Evolutionary conservation across 768 basidiomycete genomes (phyloP), one percentile per base, ranked within the genome.

Genomic region (Gyrodon lividus): DNA sequence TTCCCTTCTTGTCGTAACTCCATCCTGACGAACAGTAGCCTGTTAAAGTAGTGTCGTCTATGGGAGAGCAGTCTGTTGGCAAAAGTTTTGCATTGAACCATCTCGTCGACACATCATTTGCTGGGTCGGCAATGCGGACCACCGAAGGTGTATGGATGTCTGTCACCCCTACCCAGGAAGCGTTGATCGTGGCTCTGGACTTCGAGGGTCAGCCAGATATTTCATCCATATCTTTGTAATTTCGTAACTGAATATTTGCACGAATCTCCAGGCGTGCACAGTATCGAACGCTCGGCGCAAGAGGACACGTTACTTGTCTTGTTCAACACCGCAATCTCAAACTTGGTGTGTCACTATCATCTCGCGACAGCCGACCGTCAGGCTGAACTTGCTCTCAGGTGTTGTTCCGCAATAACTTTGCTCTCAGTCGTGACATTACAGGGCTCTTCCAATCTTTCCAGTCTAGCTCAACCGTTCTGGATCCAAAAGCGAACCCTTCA

Each of bases 361-460:
- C 16, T 16, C 17, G 35, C 14, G 8, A 10, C 30, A 30, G 30
- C 12, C 8, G 12, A 12, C 7, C 3, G 30, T 4, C 8, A 12
- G n/a, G 33, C 19, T 35, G 16, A 16, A n/a, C 43, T 31, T 23
- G n/a, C 14, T 2, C 2, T 31, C 51, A 84, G 83, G 80, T 85
- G 1, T 65, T 84, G 2, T 84, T 83, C 69, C 76, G 84, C 4
- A 83, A 85, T 50, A 85, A 85, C 47, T 85, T 85, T 48, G 81
- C 83, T 0, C 65, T 84, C 2, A 78, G 80, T 39, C 72, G 82
- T 17, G 81, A 83, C 54, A 81, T 85, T 16, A 73, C 77, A 4
- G 80, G 80, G 2, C 74, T 84, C 2, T 85, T 85, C 50, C 79
- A 80, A 50, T 82, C 81, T 0, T 83, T 82, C 67, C 81, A 82